Percentiles rank a stretch among this genome's conserved stretches.
These are phyloP conservation scores for Fraxinus greggii DNA, from an alignment of 305 asterid genomes.

Conservation along the genomic window DNA sequence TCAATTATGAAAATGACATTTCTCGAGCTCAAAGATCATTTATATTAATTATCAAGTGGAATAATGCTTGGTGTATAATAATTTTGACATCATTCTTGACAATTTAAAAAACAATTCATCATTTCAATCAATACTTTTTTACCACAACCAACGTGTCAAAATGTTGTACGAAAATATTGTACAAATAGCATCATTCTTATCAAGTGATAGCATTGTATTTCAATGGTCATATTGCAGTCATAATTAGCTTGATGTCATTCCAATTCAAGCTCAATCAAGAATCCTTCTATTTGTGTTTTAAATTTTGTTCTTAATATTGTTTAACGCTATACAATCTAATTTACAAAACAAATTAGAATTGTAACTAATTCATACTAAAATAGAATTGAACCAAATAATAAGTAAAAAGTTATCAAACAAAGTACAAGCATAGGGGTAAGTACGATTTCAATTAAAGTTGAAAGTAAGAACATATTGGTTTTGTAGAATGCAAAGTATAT, in stretches of 20 bases:
- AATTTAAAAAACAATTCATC: no score
- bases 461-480: slow-evolving; percentile 13
- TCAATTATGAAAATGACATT: neutral
- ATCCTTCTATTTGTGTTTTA: neutral
- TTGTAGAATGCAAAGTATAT: slow-evolving; percentile 22
- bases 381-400: neutral
- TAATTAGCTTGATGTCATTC: no score
- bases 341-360: neutral
- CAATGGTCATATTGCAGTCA: no score
- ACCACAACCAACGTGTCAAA: no score
- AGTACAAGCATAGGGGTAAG: neutral
- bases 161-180: no score
- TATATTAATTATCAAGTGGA: no score
- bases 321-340: neutral
- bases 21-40: neutral
- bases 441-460: neutral
- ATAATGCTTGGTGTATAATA: no score
- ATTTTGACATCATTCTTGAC: no score
- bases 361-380: neutral
- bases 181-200: neutral
- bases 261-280: neutral
- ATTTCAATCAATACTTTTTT: no score
- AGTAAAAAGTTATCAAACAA: neutral
- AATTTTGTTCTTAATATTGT: neutral
- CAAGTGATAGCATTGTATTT: neutral